Percentiles rank a stretch among this genome's conserved stretches.
Conservation (phyloP, 192 early-diverging fungal species). For the Backusella tarrabulga region DNA sequence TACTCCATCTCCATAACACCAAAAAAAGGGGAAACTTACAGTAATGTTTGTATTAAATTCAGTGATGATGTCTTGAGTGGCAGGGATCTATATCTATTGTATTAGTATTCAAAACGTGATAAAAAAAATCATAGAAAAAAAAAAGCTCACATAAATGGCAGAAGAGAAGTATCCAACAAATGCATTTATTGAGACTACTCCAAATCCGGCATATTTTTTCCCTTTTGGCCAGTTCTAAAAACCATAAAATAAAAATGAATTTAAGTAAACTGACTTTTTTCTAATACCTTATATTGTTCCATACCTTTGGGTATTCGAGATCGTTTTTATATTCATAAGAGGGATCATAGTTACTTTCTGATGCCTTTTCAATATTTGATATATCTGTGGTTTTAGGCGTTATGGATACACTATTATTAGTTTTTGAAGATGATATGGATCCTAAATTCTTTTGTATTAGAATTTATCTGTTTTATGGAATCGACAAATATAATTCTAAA, state of each 20-base stretch:
- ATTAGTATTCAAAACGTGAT: not conserved
- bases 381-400: not conserved
- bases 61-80: conserved; percentile 2
- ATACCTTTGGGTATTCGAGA: conserved; percentile 18
- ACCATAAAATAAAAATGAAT: too few species aligned
- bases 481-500: not conserved
- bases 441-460: not conserved
- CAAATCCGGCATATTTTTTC: conserved; percentile 1
- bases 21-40: not conserved
- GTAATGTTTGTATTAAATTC: conserved; percentile 19
- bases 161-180: conserved; percentile 29
- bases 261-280: not conserved
- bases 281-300: not conserved
- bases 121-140: too few species aligned
- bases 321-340: conserved; percentile 5
- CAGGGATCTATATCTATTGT: conserved; percentile 10
- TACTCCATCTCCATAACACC: not conserved
- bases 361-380: not conserved
- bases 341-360: not conserved
- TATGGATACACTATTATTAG: not conserved
- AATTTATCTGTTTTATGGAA: not conserved
- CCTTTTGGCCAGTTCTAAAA: conserved; percentile 18
- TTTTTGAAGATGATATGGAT: not conserved
- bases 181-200: conserved; percentile 1
- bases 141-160: conserved; percentile 12